Conservation (phyloP, 139 green algal species). For the Astrephomene gubernaculifera region DNA sequence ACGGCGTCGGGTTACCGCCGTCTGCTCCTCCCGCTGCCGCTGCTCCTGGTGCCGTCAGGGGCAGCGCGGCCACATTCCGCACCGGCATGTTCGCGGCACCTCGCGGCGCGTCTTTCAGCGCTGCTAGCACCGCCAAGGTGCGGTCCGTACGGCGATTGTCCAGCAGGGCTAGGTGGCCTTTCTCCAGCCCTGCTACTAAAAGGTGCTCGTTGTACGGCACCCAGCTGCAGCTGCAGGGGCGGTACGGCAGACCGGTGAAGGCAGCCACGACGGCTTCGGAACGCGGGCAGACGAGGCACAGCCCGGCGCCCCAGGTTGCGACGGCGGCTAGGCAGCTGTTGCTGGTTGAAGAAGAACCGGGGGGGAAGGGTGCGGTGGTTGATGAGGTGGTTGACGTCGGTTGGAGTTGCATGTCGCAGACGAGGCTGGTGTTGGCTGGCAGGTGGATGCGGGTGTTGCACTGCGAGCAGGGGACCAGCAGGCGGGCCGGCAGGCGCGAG, state of each 20-base stretch:
- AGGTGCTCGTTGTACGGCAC: background rate
- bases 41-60: background rate
- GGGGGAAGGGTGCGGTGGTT: background rate
- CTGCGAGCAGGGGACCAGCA: too few relatives aligned
- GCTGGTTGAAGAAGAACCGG: too few relatives aligned
- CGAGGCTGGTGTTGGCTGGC: background rate
- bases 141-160: background rate
- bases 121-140: background rate
- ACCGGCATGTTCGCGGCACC: conserved; percentile 14
- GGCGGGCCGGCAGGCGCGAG: too few relatives aligned
- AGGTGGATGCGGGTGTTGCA: conserved; percentile 5
- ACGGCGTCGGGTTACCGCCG: background rate
- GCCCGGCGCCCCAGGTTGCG: background rate
- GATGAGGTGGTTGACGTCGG: background rate
- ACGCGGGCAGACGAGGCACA: conserved; percentile 3
- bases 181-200: conserved; percentile 22
- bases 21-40: background rate
- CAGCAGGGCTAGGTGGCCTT: conserved; percentile 17
- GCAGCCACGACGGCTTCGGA: conserved; percentile 2
- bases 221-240: conserved; percentile 14
- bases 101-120: background rate
- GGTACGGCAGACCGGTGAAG: conserved; percentile 5
- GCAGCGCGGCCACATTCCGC: conserved; percentile 10
- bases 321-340: background rate
- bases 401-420: conserved; percentile 11